phyloP scores from a whole-genome alignment of 331 rosid species.

The Malus hybrid region DNA sequence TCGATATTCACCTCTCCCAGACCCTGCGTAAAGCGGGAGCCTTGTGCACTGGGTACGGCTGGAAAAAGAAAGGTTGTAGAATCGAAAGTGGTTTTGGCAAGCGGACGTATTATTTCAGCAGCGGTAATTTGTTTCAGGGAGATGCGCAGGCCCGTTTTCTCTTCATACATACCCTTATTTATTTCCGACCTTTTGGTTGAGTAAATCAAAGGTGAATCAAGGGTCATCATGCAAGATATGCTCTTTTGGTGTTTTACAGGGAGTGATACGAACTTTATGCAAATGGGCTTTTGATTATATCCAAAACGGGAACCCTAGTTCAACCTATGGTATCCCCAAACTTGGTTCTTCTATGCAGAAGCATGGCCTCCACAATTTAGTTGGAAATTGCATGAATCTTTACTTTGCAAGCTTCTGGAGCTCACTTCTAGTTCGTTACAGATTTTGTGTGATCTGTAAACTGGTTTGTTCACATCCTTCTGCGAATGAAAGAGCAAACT shows the following conservation, averaged over 20 bases:
- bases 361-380: neutral
- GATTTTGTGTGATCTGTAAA: neutral
- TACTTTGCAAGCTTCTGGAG: neutral
- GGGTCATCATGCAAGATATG: neutral
- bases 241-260: neutral
- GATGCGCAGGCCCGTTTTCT: too few species aligned
- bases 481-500: too few species aligned
- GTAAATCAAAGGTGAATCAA: too few species aligned
- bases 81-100: neutral
- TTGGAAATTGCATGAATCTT: neutral
- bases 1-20: too few species aligned
- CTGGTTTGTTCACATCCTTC: neutral
- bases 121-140: neutral
- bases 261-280: neutral
- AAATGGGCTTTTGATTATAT: neutral
- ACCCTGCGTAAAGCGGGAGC: too few species aligned
- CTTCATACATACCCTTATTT: too few species aligned
- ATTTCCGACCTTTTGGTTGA: too few species aligned
- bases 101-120: neutral
- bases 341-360: neutral
- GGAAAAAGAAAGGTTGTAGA: neutral
- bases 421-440: neutral
- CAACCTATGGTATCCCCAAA: neutral
- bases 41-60: neutral
- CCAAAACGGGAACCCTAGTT: neutral